Percentiles rank a stretch among this genome's conserved stretches.
phyloP scores from a whole-genome alignment of 2,329 filamentous ascomycete species.

The Plenodomus biglobosus region DNA sequence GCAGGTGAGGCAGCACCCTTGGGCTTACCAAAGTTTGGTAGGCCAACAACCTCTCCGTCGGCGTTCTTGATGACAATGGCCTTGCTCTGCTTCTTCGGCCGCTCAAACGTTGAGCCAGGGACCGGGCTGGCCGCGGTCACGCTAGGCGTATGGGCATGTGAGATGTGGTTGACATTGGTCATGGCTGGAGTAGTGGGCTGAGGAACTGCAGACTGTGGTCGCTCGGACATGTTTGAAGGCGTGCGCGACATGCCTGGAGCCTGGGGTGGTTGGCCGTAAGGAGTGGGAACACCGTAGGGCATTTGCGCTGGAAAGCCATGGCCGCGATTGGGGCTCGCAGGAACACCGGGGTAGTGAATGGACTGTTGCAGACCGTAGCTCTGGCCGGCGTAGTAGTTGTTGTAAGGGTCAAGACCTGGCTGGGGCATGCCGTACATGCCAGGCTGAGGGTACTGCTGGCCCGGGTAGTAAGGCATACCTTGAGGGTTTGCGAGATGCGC shows the following conservation, averaged over 20 bases:
- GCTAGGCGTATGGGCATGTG: conserved; percentile 58
- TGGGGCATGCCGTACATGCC: conserved; percentile 59
- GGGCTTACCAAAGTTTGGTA: conserved; percentile 58
- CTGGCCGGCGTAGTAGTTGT: conserved; percentile 48
- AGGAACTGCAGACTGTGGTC: conserved; percentile 61
- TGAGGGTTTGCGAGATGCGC: conserved; percentile 53
- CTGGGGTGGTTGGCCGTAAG: conserved; percentile 59
- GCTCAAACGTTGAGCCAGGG: conserved; percentile 64
- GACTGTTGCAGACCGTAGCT: conserved; percentile 51
- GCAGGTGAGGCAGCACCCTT: conserved; percentile 47
- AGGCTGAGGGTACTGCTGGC: conserved; percentile 56
- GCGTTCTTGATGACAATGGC: conserved; percentile 84
- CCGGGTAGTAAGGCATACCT: conserved; percentile 65
- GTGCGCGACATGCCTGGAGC: conserved; percentile 68
- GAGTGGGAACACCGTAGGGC: conserved; percentile 52
- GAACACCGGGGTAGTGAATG: conserved; percentile 50
- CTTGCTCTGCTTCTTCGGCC: conserved; percentile 66
- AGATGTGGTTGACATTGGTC: conserved; percentile 46
- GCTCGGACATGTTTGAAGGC: conserved; percentile 57
- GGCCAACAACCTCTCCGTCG: conserved; percentile 73
- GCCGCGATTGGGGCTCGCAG: conserved; percentile 49
- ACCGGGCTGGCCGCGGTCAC: conserved; percentile 61
- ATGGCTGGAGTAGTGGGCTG: conserved; percentile 60
- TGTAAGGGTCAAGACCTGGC: conserved; percentile 46
- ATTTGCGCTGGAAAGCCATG: conserved; percentile 51